Percentiles rank a stretch among this genome's conserved stretches.
Conservation (phyloP, 1,284 basidiomycete genomes). For the Xerocomus minutiporus region DNA sequence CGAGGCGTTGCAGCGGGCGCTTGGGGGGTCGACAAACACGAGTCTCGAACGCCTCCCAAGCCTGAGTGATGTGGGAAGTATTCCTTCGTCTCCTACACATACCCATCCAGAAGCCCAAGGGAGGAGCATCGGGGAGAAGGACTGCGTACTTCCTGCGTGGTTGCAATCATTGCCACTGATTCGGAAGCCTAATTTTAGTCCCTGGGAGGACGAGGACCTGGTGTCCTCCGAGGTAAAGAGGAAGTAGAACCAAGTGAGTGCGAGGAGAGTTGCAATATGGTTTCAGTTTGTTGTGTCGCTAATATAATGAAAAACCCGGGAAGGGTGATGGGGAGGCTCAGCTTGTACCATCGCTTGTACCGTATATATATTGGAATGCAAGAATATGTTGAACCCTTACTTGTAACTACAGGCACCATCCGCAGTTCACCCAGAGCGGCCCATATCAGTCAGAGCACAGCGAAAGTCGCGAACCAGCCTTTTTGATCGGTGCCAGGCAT, state of each 20-base stretch:
- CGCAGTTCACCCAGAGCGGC: neutral
- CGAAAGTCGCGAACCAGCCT: neutral
- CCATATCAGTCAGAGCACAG: constrained; percentile 7
- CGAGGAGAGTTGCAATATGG: neutral
- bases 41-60: constrained; percentile 72
- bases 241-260: constrained; percentile 17
- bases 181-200: constrained; percentile 58
- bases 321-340: constrained; percentile 14
- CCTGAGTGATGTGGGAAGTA: constrained; percentile 63
- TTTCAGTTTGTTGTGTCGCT: constrained; percentile 7
- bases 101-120: constrained; percentile 36
- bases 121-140: constrained; percentile 28
- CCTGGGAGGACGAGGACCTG: constrained; percentile 60
- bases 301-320: constrained; percentile 12
- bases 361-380: constrained; percentile 33
- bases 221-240: constrained; percentile 21
- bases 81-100: constrained; percentile 57
- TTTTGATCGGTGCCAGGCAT: neutral
- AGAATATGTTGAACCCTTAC: constrained; percentile 25
- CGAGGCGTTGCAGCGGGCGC: constrained; percentile 66
- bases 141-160: constrained; percentile 46
- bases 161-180: constrained; percentile 49
- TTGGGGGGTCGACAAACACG: constrained; percentile 63
- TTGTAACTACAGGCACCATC: constrained; percentile 1
- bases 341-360: constrained; percentile 21